Evolutionary conservation across 345 rosid genomes (phyloP), one percentile per base, ranked within the genome.

Genomic region (Lepidium sativum): DNA sequence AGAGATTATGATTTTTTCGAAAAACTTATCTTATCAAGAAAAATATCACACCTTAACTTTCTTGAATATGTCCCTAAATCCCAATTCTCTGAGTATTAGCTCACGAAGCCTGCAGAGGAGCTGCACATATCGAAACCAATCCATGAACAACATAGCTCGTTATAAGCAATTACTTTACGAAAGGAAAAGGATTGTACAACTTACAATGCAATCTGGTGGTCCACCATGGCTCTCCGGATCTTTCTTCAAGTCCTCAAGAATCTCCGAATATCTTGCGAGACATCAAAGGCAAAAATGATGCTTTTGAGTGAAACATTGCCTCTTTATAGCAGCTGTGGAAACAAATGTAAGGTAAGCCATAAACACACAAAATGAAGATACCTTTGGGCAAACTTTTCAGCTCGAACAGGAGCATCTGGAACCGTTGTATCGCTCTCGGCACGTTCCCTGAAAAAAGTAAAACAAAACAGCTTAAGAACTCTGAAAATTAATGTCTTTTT

Each of bases 151-250:
- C n/a, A 41, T 51, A 53, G 14, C 35, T 52, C 23, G 33, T 40
- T 60, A 62, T 57, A 34, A 12, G 25, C 49, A 49, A 47, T 13
- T 12, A 48, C 14, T 16, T 32, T 21, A 15, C 32, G 1, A 15
- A 35, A 38, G 8, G 37, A 25, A 42, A 37, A 29, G 15, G 15
- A 15, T 45, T 20, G 47, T 1, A 55, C 31, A 32, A 78, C 85
- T 78, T 75, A 95, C 99, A 62, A 83, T 64, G 79, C 98, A 80
- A 79, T 95, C 94, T 10, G 99, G 96, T 31, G 96, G 98, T 4
- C 99, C 96, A 4, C 88, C 95, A 62, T 95, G 98, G 75, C 89
- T 86, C 75, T 95, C 96, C 6, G 96, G 99, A 67, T 91, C 99
- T 78, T 81, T 95, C 86, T 88, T 95, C 14, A 88, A 68, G 78